Evolutionary conservation across 2,329 filamentous ascomycete species (phyloP), one percentile per base, ranked within the genome.

Genomic region (Clonostachys solani): DNA sequence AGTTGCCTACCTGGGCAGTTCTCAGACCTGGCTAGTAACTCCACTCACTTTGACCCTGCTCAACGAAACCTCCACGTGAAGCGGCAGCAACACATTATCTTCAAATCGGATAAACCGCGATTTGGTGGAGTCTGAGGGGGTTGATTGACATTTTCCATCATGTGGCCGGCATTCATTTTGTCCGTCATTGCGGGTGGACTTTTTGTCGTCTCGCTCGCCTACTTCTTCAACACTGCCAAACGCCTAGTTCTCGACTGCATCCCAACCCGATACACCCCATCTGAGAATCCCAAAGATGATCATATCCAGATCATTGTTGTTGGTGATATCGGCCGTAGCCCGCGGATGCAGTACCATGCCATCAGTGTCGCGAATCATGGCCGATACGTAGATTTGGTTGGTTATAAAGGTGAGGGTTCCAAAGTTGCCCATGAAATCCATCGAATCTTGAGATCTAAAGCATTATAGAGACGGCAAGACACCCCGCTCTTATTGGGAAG

Each of bases 331-430:
- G 94, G 94, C 37, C 83, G 92, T 42, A 97, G 92, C 63, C 94
- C 94, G 44, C 89, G 94, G 48, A 99, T 99, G 92, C 92, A 97
- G 62, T 97, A 99, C 59, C 94, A 99, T 77, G 92, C 92, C 17
- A 74, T 96, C 56, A 97, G 92, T 63, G 84, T 97, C 59, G 89
- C 90, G 38, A 87, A 85, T 58, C 84, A 91, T 60, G 89, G 89
- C 19, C 86, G 84, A 7, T 77, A 78, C 34, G 92, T 96, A 17
- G 84, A 92, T 62, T 72, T 99, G 12, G 85, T 99, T 56, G 94
- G 92, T 42, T 97, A 96, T 63, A 76, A 86, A 62, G 89, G 90
- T 92, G 64, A 51, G 62, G 46, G 36, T 4, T 23, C n/a, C 18
- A 6, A 41, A 17, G 37, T 38, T 19, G 19, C 19, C 13, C 40